Conservation (phyloP, 164 flowering plant species). For the Vitis rupestris region DNA sequence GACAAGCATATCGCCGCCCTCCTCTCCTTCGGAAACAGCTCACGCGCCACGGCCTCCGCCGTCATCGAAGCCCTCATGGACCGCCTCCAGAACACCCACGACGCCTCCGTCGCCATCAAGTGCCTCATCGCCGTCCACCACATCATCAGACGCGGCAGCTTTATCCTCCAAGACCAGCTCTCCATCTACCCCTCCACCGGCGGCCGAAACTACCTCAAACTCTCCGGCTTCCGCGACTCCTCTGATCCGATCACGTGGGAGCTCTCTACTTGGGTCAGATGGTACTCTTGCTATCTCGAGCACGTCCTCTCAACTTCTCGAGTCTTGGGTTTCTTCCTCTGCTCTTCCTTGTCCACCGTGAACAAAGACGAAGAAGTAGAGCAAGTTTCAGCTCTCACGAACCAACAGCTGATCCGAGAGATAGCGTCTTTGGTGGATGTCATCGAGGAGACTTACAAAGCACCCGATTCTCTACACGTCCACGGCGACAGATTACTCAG, state of each 20-base stretch:
- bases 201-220: slow-evolving; percentile 74
- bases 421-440: slow-evolving; percentile 42
- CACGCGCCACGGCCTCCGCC: slow-evolving; percentile 70
- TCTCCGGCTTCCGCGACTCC: slow-evolving; percentile 61
- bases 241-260: slow-evolving; percentile 48
- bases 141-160: slow-evolving; percentile 52
- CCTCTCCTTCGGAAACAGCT: slow-evolving; percentile 55
- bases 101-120: slow-evolving; percentile 71
- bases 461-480: slow-evolving; percentile 36
- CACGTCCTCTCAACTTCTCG: slow-evolving; percentile 44
- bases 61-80: slow-evolving; percentile 59
- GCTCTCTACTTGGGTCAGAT: slow-evolving; percentile 68
- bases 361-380: slow-evolving; percentile 22
- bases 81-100: slow-evolving; percentile 65
- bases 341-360: slow-evolving; percentile 17
- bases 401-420: slow-evolving; percentile 46
- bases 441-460: slow-evolving; percentile 46
- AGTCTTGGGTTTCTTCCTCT: slow-evolving; percentile 47
- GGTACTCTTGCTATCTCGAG: slow-evolving; percentile 65
- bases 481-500: slow-evolving; percentile 34
- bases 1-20: slow-evolving; percentile 44
- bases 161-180: slow-evolving; percentile 82
- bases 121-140: slow-evolving; percentile 66
- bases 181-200: slow-evolving; percentile 60
- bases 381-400: slow-evolving; percentile 30